Percentiles rank a stretch among this genome's conserved stretches.
Evolutionary conservation across 768 basidiomycete genomes (phyloP).

Genomic region (Lactarius pseudohatsudake): DNA sequence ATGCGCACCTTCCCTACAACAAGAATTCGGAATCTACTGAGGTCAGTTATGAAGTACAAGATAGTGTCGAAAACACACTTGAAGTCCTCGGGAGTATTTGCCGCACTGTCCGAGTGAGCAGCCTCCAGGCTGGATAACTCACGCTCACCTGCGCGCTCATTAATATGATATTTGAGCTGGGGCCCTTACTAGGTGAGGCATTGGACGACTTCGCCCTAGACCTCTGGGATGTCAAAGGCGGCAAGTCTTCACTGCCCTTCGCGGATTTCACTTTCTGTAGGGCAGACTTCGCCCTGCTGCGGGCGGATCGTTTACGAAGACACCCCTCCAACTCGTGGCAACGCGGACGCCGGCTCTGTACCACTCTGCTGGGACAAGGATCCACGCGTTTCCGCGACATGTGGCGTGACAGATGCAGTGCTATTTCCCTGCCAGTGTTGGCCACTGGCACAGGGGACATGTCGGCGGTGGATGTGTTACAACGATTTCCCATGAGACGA

Average conservation of each 20-base stretch:
- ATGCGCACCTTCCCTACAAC: slow-evolving; percentile 16
- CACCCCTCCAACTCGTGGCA: not conserved
- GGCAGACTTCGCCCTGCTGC: not conserved
- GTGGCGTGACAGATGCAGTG: not conserved
- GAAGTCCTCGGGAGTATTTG: not conserved
- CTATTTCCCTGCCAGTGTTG: not conserved
- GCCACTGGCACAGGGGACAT: not conserved
- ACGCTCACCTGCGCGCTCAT: not conserved
- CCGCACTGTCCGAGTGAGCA: not conserved
- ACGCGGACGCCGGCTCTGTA: not conserved
- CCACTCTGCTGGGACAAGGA: not conserved
- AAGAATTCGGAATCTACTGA: slow-evolving; percentile 18
- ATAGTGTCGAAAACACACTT: not conserved
- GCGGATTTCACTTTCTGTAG: not conserved
- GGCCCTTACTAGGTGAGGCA: not conserved
- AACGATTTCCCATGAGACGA: not conserved
- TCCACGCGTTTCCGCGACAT: not conserved
- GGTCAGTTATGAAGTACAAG: not conserved
- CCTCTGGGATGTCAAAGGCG: not conserved
- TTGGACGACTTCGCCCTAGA: not conserved
- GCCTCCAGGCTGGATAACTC: not conserved
- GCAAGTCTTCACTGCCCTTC: not conserved
- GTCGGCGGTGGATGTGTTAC: too few species aligned
- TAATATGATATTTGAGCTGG: not conserved
- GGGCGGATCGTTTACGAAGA: not conserved